Conservation (phyloP, 768 basidiomycete genomes). For the Sarcomyxa edulis region DNA sequence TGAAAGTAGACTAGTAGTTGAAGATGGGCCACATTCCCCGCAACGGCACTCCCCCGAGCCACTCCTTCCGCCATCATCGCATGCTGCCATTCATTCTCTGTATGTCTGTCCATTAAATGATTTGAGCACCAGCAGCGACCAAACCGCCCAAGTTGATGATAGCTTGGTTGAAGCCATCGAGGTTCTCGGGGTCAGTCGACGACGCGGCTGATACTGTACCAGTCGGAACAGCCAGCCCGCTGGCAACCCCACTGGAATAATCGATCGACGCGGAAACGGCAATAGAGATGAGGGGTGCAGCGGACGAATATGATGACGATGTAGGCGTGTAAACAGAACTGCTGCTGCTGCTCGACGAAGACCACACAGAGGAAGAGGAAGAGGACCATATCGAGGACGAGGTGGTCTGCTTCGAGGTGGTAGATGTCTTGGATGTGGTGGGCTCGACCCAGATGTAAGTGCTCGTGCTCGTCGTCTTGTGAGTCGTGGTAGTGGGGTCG, state of each 20-base stretch:
- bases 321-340: constrained; percentile 10
- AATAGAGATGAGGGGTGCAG: constrained; percentile 3
- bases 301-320: constrained; percentile 9
- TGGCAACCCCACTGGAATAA: constrained; percentile 19
- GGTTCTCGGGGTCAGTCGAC: constrained; percentile 22
- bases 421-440: constrained; percentile 6
- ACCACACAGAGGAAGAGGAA: constrained; percentile 16
- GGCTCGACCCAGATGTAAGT: constrained; percentile 6
- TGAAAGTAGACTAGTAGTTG: neutral
- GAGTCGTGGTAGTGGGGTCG: constrained; percentile 10
- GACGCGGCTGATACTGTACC: constrained; percentile 17
- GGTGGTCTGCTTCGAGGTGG: constrained; percentile 8
- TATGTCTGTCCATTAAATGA: neutral
- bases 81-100: too few relatives aligned
- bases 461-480: constrained; percentile 12
- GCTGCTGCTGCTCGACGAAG: constrained; percentile 10
- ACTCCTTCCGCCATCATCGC: too few relatives aligned
- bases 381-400: constrained; percentile 16
- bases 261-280: constrained; percentile 14
- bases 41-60: too few relatives aligned
- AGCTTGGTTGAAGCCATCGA: constrained; percentile 27
- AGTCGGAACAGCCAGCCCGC: constrained; percentile 25
- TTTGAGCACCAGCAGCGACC: constrained; percentile 22
- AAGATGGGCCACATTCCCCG: neutral
- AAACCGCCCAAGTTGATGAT: constrained; percentile 31